Evolutionary conservation across 2,329 filamentous ascomycete species (phyloP), one percentile per base, ranked within the genome.

Genomic region (Fusarium globosum): DNA sequence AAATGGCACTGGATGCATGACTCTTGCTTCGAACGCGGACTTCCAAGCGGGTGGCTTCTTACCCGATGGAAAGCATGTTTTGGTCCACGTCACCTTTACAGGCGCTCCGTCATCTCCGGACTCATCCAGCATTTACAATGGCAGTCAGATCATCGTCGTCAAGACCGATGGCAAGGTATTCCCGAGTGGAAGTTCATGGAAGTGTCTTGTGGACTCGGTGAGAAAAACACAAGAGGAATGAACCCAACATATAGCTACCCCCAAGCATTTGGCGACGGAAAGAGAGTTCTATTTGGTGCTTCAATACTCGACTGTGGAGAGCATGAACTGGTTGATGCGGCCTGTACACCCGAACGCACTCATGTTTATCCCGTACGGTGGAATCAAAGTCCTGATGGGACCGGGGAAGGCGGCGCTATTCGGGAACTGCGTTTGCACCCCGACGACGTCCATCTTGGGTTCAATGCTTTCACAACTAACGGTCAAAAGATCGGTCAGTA

Each of bases 341-440:
- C 26, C 2, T 70, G 68, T 35, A 66, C 61, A 8, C 51, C 55
- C 0, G 23, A 66, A 8, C 41, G 16, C 4, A 53, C 46, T 6
- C 21, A 23, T 16, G 28, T 66, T 4, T 58, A 71, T 38, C 66
- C 68, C 10, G 33, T 70, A 10, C 41, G 61, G 9, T 66, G 61
- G 68, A 61, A 70, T 23, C 76, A 63, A 6, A 74, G 75, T 1
- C 62, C 74, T 2, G 79, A 85, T 4, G 71, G 61, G 11, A 42
- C 39, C 36, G 82, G 80, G 7, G 46, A 76, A 4, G 80, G 82
- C 11, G 83, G 82, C 1, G 49, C 39, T 2, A 76, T 83, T 3
- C 82, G 86, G 4, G 86, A 86, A 68, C 69, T 86, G 23, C 84
- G 84, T 14, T 56, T 87, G 8, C 85, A 87, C 64, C 84, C 85